phyloP scores from a whole-genome alignment of 139 green algal genomes.

The Desmodesmus armatus region DNA sequence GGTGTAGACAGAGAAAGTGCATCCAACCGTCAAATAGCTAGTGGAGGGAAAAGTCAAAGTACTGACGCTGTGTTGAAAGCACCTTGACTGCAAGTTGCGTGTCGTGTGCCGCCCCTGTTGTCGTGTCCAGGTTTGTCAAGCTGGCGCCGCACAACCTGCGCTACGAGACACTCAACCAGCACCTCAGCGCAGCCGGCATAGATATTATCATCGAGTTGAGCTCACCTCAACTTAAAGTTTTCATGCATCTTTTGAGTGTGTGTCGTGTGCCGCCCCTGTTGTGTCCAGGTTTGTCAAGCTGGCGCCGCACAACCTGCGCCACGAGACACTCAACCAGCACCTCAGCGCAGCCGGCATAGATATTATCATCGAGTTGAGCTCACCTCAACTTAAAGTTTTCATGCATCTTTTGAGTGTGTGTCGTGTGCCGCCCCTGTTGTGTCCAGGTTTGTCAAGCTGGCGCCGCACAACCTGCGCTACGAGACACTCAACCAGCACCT shows the following conservation, averaged over 20 bases:
- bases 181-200: conserved; percentile 75
- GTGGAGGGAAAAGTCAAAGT: no score
- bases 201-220: no score
- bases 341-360: conserved; percentile 68
- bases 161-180: conserved; percentile 59
- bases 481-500: conserved; percentile 61
- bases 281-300: conserved; percentile 82
- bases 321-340: conserved; percentile 60
- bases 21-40: no score
- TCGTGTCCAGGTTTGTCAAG: conserved; percentile 74
- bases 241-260: no score
- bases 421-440: neutral
- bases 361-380: no score
- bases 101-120: neutral
- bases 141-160: conserved; percentile 87
- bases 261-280: no score
- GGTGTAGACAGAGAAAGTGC: no score
- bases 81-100: no score
- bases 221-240: no score
- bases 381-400: no score
- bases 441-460: conserved; percentile 79
- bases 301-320: conserved; percentile 86
- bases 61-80: no score
- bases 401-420: no score
- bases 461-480: conserved; percentile 87